These are phyloP conservation scores for Penicillium sp. DNA, from an alignment of 2,329 filamentous ascomycete species.

Conservation along the genomic window DNA sequence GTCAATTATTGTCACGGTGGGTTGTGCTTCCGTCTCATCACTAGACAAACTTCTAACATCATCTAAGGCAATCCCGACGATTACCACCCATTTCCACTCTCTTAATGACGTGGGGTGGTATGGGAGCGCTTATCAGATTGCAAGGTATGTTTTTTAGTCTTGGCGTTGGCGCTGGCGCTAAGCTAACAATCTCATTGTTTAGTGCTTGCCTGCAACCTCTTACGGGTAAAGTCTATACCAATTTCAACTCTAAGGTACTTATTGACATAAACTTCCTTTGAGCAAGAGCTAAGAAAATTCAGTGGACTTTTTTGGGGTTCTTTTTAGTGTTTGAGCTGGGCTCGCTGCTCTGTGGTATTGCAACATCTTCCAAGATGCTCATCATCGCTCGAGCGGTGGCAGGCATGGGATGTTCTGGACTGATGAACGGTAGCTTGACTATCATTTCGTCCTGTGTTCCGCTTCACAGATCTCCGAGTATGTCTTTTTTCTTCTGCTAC, in stretches of 20 bases:
- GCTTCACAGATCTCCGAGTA: conserved; percentile 26
- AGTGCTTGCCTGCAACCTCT: conserved; percentile 55
- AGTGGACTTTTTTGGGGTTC: conserved; percentile 28
- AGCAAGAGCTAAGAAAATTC: neutral
- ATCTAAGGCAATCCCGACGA: conserved; percentile 27
- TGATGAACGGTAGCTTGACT: conserved; percentile 29
- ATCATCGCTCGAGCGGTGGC: conserved; percentile 31
- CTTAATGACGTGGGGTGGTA: conserved; percentile 40
- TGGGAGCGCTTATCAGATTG: conserved; percentile 43
- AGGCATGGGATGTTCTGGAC: conserved; percentile 27
- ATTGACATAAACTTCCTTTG: neutral
- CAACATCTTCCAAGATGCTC: conserved; percentile 30
- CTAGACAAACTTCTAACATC: neutral
- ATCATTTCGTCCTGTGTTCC: conserved; percentile 27
- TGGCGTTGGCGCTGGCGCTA: neutral
- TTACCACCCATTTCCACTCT: conserved; percentile 45
- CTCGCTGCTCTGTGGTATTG: conserved; percentile 28
- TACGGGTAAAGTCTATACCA: conserved; percentile 53
- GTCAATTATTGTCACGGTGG: conserved; percentile 18
- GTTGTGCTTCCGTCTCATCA: neutral
- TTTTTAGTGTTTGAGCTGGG: conserved; percentile 31
- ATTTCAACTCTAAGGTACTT: conserved; percentile 38
- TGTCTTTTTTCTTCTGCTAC: neutral
- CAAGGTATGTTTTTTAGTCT: conserved; percentile 13
- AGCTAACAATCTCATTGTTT: conserved; percentile 4